Conservation (phyloP, 1,284 basidiomycete species). For the Cystobasidium sp. region DNA sequence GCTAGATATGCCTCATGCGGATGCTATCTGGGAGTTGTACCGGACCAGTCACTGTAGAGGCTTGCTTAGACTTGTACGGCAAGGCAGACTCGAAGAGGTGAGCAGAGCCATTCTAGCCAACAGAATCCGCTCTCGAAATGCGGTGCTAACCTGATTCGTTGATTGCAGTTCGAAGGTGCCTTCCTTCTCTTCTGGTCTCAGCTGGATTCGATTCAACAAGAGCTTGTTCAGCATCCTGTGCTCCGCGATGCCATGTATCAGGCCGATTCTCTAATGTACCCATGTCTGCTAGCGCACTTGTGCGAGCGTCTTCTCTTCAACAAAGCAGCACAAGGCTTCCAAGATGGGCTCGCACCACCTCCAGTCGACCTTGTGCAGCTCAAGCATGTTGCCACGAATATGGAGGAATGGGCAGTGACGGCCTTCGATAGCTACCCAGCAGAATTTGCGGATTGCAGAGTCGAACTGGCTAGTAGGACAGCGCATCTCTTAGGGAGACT, state of each 20-base stretch:
- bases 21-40: constrained; percentile 32
- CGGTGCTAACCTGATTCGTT: neutral
- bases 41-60: constrained; percentile 22
- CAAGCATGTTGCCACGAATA: neutral
- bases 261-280: constrained; percentile 47
- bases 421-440: constrained; percentile 19
- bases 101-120: neutral
- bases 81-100: constrained; percentile 38
- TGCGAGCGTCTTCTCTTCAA: neutral
- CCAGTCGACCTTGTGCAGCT: constrained; percentile 2
- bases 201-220: constrained; percentile 35
- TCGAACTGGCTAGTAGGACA: constrained; percentile 32
- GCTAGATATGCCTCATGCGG: constrained; percentile 8
- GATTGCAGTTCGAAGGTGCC: constrained; percentile 44
- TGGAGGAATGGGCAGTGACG: constrained; percentile 9
- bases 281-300: constrained; percentile 30
- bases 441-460: constrained; percentile 23
- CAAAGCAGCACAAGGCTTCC: neutral
- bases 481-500: constrained; percentile 28
- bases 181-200: constrained; percentile 47
- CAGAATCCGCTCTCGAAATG: no score
- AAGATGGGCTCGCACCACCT: neutral
- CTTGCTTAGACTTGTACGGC: constrained; percentile 6
- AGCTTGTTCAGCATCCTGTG: constrained; percentile 44
- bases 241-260: constrained; percentile 47